phyloP scores from a whole-genome alignment of 2,329 filamentous ascomycete genomes.

The Exophiala sp. region DNA sequence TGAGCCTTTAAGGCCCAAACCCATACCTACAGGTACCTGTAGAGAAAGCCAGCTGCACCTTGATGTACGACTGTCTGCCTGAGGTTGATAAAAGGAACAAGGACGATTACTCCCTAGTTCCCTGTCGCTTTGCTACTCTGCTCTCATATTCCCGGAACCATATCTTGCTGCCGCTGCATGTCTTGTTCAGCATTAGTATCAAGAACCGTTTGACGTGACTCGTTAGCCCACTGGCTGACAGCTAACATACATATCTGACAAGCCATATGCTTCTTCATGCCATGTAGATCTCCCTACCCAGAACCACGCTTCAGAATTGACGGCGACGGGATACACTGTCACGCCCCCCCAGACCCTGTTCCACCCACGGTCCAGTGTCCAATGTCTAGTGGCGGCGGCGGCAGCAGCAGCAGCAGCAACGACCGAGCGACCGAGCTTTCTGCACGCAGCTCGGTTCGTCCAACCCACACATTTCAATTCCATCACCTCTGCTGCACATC shows the following conservation, averaged over 20 bases:
- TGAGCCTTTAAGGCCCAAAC: too few relatives aligned
- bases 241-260: neutral
- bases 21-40: too few relatives aligned
- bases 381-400: too few relatives aligned
- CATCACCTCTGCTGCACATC: constrained; percentile 6
- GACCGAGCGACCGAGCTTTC: neutral
- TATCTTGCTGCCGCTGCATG: constrained; percentile 20
- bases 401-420: too few relatives aligned
- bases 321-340: constrained; percentile 7
- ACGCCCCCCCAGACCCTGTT: neutral
- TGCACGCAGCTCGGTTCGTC: neutral
- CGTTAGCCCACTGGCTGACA: neutral
- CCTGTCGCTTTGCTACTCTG: neutral
- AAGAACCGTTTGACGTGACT: neutral
- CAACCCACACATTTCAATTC: neutral
- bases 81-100: too few relatives aligned
- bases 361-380: neutral
- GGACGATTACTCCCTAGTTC: neutral
- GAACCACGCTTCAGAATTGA: constrained; percentile 7
- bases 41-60: too few relatives aligned
- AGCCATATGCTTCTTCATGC: neutral
- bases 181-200: neutral
- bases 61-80: too few relatives aligned
- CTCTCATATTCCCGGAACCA: constrained; percentile 2
- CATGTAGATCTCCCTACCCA: neutral